Percentiles rank a stretch among this genome's conserved stretches.
These are phyloP conservation scores for Gentiana dahurica DNA, from an alignment of 257 asterid genomes.

Conservation along the genomic window DNA sequence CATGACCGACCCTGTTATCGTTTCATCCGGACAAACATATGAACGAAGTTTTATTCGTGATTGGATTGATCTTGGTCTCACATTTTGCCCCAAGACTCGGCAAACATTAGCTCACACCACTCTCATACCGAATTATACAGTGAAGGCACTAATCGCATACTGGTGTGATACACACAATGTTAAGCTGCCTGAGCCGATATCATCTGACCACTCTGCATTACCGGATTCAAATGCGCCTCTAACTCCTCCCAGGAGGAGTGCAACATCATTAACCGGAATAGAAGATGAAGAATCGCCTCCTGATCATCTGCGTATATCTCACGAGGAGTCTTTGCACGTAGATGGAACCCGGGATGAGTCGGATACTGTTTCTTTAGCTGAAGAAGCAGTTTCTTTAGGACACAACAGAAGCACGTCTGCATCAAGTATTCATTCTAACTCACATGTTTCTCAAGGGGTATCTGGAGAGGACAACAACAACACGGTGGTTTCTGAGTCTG, in stretches of 20 bases:
- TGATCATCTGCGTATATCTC: constrained; percentile 17
- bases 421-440: constrained; percentile 18
- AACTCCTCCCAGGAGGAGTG: constrained; percentile 12
- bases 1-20: constrained; percentile 33
- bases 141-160: constrained; percentile 27
- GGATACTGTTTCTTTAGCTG: constrained; percentile 3
- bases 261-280: constrained; percentile 12
- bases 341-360: constrained; percentile 11
- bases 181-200: constrained; percentile 23
- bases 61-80: constrained; percentile 34
- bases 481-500: constrained; percentile 2
- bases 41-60: constrained; percentile 23
- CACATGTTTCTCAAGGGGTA: constrained; percentile 7
- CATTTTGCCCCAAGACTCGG: constrained; percentile 30
- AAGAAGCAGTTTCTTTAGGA: constrained; percentile 15
- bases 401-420: constrained; percentile 20
- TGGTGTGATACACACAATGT: constrained; percentile 30
- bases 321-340: constrained; percentile 23
- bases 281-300: constrained; percentile 12
- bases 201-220: constrained; percentile 19
- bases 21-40: constrained; percentile 33
- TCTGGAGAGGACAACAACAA: constrained; percentile 18
- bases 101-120: constrained; percentile 23
- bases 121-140: constrained; percentile 30
- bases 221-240: constrained; percentile 18